Evolutionary conservation across 2,329 filamentous ascomycete species (phyloP).

Genomic region (Blastomyces silverae): DNA sequence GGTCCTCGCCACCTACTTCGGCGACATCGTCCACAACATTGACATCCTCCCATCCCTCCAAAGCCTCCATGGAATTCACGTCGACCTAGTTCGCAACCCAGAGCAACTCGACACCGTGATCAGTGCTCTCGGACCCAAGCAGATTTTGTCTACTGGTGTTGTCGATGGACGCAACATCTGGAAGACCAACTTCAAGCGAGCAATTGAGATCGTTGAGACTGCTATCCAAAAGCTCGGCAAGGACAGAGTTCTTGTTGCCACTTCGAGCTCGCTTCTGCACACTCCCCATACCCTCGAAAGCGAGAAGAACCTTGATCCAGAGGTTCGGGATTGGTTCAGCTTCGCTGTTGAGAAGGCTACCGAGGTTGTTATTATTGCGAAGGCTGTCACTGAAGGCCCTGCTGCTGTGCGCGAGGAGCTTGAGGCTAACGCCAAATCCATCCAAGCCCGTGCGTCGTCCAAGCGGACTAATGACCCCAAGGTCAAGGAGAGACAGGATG

Average conservation of each 20-base stretch:
- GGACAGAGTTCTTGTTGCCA: conserved; percentile 93
- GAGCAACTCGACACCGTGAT: conserved; percentile 90
- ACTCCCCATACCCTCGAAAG: conserved; percentile 95
- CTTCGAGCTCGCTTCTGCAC: conserved; percentile 95
- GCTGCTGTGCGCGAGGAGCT: conserved; percentile 79
- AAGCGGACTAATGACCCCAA: conserved; percentile 93
- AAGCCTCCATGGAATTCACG: conserved; percentile 75
- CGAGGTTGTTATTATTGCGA: conserved; percentile 88
- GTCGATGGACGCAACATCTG: conserved; percentile 99
- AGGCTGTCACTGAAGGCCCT: conserved; percentile 90
- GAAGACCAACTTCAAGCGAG: conserved; percentile 98
- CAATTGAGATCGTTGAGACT: conserved; percentile 82
- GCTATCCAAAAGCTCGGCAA: conserved; percentile 95
- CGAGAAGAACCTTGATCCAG: conserved; percentile 95
- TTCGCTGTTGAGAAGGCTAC: conserved; percentile 92
- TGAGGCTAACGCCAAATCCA: conserved; percentile 93
- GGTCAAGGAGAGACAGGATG: conserved; percentile 93
- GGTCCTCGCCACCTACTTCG: conserved; percentile 94
- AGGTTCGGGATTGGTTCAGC: conserved; percentile 97
- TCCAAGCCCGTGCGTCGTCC: conserved; percentile 84
- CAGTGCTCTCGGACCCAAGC: conserved; percentile 75
- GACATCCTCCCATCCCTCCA: conserved; percentile 70
- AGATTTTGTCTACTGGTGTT: conserved; percentile 88
- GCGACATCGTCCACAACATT: conserved; percentile 98
- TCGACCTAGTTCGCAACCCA: conserved; percentile 96